phyloP scores from a whole-genome alignment of 164 flowering plant species.

The Chimonanthus salicifolius region DNA sequence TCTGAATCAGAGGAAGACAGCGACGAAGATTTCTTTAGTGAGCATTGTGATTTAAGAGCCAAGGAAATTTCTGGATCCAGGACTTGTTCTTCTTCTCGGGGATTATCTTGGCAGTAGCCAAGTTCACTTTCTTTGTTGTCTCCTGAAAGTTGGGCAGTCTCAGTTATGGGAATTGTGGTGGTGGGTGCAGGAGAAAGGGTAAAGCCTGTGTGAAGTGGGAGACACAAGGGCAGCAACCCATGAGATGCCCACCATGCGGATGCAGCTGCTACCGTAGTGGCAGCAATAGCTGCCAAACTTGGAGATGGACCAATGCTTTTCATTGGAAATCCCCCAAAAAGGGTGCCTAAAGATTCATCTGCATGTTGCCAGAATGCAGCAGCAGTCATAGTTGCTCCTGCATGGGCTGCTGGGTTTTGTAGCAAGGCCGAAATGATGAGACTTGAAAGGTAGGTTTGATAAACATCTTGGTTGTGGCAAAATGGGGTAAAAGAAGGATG shows the following conservation, averaged over 20 bases:
- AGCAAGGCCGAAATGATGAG: slow-evolving; percentile 56
- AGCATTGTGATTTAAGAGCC: slow-evolving; percentile 37
- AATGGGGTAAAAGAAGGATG: slow-evolving; percentile 44
- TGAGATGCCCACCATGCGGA: slow-evolving; percentile 99
- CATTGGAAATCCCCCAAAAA: slow-evolving; percentile 33
- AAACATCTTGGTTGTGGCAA: slow-evolving; percentile 40
- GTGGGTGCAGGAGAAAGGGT: slow-evolving; percentile 38
- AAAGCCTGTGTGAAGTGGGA: slow-evolving; percentile 48
- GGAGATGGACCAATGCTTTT: slow-evolving; percentile 37
- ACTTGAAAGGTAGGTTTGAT: slow-evolving; percentile 46
- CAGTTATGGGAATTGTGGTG: slow-evolving; percentile 27
- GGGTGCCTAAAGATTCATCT: slow-evolving; percentile 33
- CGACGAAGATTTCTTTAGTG: slow-evolving; percentile 41
- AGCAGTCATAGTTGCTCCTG: slow-evolving; percentile 84
- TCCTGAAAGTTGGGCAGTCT: slow-evolving; percentile 27
- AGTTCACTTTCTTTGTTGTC: slow-evolving; percentile 18
- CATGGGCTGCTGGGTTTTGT: slow-evolving; percentile 85
- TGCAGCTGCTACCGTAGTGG: slow-evolving; percentile 91
- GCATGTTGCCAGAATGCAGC: slow-evolving; percentile 48
- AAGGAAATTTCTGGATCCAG: slow-evolving; percentile 35
- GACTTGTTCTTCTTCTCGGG: slow-evolving; percentile 27
- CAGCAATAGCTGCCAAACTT: slow-evolving; percentile 71
- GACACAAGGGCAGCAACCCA: slow-evolving; percentile 67
- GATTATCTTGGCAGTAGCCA: slow-evolving; percentile 16
- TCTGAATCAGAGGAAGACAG: slow-evolving; percentile 51